phyloP scores from a whole-genome alignment of 148 eudicot species.

The Chenopodium quinoa region DNA sequence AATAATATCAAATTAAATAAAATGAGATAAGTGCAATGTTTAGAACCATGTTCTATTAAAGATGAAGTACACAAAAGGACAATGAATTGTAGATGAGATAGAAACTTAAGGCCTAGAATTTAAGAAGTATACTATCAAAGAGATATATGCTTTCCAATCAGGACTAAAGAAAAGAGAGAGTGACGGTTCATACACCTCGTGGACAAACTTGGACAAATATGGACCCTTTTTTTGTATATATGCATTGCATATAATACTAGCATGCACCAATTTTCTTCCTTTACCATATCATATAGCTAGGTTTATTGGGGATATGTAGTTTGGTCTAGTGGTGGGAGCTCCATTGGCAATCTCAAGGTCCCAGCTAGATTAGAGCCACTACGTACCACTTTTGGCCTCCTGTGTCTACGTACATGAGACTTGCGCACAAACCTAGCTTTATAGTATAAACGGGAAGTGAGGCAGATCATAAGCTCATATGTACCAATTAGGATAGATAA shows the following conservation, averaged over 20 bases:
- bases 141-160: slow-evolving; percentile 7
- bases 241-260: slow-evolving; percentile 7
- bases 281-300: neutral
- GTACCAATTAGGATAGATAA: too few species aligned
- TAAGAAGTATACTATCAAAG: neutral
- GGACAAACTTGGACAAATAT: slow-evolving; percentile 10
- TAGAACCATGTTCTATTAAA: neutral
- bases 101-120: slow-evolving; percentile 15
- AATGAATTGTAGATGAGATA: slow-evolving; percentile 16
- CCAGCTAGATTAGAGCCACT: too few species aligned
- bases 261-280: neutral
- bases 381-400: too few species aligned
- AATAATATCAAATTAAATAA: too few species aligned
- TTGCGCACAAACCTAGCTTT: too few species aligned
- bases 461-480: too few species aligned
- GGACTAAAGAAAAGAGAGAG: slow-evolving; percentile 2
- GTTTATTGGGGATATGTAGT: neutral
- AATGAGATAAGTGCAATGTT: slow-evolving; percentile 7
- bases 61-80: slow-evolving; percentile 1
- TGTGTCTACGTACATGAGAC: too few species aligned
- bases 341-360: too few species aligned
- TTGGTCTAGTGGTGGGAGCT: too few species aligned
- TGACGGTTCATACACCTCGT: slow-evolving; percentile 7
- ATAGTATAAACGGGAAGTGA: too few species aligned
- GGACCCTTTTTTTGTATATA: neutral